Base-by-base conservation (phyloP, 306 rosid species). In the Astragalus membranaceus region DNA sequence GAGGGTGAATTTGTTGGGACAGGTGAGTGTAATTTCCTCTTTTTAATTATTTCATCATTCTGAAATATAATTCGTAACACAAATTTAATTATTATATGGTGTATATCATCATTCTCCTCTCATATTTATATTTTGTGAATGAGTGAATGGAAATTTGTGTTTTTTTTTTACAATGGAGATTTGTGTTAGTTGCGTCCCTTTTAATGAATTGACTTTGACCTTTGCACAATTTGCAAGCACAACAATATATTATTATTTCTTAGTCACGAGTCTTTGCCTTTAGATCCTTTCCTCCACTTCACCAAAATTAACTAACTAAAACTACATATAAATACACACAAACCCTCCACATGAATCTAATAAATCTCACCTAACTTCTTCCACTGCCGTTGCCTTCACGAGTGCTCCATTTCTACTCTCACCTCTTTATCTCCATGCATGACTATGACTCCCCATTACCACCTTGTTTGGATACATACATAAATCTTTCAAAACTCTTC, bases 341-440 rank as follows among this genome's bases (percentile, higher is more conserved):
- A 60, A 35, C 71, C 66, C 23, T 48, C 49, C 85, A 75, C 88
- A 89, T 83, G 90, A 86, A 75, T 69, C 72, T 76, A 85, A 85
- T 83, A 70, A 83, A 74, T 15, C 78, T 53, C 79, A 75, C 79
- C 82, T 23, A 20, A 1, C 23, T 20, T 20, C 23, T 75, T 59
- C 71, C 16, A 65, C 72, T 85, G 88, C 92, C 95, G 88, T 95
- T 85, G 87, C 92, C 92, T 89, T 91, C 96, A 91, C 95, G 91
- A 83, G 87, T 80, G 85, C 81, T 88, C 77, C 88, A 73, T 70
- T 81, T 58, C 67, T 7, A 65, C 54, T 8, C 54, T 15, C 51
- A 30, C 33, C 63, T 41, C 53, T 20, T 20, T 77, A 37, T 57
- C 66, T 62, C 30, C 13, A 75, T 77, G 73, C 82, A 64, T 49